Conservation (phyloP, 192 early-diverging fungal genomes). For the Lunasporangiospora selenospora region DNA sequence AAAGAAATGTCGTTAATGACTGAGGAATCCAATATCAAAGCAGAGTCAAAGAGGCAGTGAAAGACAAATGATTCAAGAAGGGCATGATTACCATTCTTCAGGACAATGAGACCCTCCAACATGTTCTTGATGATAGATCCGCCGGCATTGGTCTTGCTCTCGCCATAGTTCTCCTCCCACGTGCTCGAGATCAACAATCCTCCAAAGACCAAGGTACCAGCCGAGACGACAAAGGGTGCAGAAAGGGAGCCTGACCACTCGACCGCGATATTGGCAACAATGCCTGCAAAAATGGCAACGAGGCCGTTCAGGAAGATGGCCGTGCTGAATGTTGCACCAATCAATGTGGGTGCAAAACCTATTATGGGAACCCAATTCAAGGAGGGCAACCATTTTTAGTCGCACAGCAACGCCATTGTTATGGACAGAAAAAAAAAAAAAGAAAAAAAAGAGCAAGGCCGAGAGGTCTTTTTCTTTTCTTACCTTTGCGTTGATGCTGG, state of each 20-base stretch:
- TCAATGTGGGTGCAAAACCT: constrained; percentile 60
- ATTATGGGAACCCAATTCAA: too few relatives aligned
- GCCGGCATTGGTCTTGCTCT: constrained; percentile 33
- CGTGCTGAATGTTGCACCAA: constrained; percentile 68
- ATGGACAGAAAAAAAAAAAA: background rate
- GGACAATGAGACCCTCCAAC: constrained; percentile 37
- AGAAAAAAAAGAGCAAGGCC: background rate
- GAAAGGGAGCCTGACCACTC: constrained; percentile 55
- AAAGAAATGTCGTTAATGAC: too few relatives aligned
- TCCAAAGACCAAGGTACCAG: constrained; percentile 55
- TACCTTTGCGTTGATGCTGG: constrained; percentile 58
- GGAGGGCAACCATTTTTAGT: too few relatives aligned
- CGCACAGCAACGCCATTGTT: too few relatives aligned
- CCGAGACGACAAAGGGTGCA: constrained; percentile 69
- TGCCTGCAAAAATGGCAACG: constrained; percentile 70
- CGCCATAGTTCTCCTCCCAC: constrained; percentile 83
- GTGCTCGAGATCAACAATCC: constrained; percentile 54
- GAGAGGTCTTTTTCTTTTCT: background rate
- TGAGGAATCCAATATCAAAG: too few relatives aligned
- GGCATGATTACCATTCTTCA: constrained; percentile 36
- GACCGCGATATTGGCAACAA: constrained; percentile 69
- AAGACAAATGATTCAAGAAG: background rate
- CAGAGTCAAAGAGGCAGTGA: too few relatives aligned
- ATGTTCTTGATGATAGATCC: constrained; percentile 39
- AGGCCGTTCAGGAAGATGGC: constrained; percentile 74